Conservation (phyloP, 257 asterid species). For the Prunella vulgaris region DNA sequence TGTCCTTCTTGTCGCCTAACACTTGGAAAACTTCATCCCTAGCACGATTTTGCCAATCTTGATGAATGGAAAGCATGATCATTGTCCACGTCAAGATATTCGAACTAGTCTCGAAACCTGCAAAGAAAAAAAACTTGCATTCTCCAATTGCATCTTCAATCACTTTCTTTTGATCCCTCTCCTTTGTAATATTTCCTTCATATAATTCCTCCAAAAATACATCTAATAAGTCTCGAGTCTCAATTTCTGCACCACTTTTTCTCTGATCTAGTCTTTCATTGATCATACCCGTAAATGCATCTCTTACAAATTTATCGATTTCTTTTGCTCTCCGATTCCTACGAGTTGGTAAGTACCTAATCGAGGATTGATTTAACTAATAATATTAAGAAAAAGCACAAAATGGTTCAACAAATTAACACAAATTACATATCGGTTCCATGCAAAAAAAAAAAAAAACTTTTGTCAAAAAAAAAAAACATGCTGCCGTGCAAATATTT, state of each 20-base stretch:
- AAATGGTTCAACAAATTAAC: too few relatives aligned
- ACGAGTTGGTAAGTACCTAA: slow-evolving; percentile 14
- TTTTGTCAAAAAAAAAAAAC: too few relatives aligned
- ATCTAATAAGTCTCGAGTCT: background rate
- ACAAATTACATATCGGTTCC: too few relatives aligned
- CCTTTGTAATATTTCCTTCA: background rate
- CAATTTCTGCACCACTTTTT: background rate
- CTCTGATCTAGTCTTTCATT: background rate
- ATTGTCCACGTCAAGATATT: slow-evolving; percentile 18
- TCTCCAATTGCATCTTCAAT: background rate
- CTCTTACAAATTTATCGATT: background rate
- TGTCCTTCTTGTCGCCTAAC: slow-evolving; percentile 6
- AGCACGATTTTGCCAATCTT: background rate
- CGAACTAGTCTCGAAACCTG: slow-evolving; percentile 12
- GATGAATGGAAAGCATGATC: background rate
- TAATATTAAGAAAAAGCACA: background rate
- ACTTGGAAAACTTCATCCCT: slow-evolving; percentile 6
- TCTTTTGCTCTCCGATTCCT: background rate
- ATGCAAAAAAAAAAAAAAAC: too few relatives aligned
- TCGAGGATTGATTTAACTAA: background rate
- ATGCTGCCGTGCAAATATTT: too few relatives aligned
- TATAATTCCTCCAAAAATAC: slow-evolving; percentile 6
- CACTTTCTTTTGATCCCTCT: background rate
- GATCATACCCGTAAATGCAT: background rate
- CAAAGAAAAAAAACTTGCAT: slow-evolving; percentile 22